Evolutionary conservation across 495 filamentous ascomycete species (phyloP).

Genomic region (Neurospora intermedia): DNA sequence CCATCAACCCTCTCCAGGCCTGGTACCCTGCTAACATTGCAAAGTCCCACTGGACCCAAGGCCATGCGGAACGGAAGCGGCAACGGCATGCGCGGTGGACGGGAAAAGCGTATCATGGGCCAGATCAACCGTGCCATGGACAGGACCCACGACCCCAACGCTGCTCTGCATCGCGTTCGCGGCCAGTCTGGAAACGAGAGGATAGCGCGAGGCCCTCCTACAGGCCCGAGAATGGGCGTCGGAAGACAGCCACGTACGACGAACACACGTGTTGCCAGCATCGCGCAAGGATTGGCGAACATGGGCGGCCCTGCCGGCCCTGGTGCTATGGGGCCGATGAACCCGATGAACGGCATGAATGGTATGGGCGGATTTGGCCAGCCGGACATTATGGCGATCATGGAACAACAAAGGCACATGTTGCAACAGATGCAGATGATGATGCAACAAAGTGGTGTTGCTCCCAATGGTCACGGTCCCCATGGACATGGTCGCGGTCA

Average conservation of each 20-base stretch:
- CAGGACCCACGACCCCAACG: slow-evolving; percentile 47
- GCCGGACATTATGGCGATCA: slow-evolving; percentile 70
- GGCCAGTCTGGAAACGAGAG: slow-evolving; percentile 60
- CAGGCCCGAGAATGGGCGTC: slow-evolving; percentile 52
- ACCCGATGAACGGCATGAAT: slow-evolving; percentile 30
- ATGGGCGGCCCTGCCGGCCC: slow-evolving; percentile 22
- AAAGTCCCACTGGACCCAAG: slow-evolving; percentile 62
- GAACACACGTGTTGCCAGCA: slow-evolving; percentile 30
- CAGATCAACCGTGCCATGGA: slow-evolving; percentile 85
- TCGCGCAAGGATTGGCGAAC: slow-evolving; percentile 32
- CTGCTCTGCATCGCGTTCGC: slow-evolving; percentile 71
- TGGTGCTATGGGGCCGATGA: slow-evolving; percentile 20
- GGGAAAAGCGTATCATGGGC: slow-evolving; percentile 71
- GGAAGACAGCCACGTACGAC: slow-evolving; percentile 42
- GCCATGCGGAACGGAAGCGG: slow-evolving; percentile 71
- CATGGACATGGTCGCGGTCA: slow-evolving; percentile 22
- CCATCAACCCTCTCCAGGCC: neutral
- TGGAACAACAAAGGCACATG: slow-evolving; percentile 83
- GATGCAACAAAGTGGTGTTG: slow-evolving; percentile 33
- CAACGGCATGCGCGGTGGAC: slow-evolving; percentile 27
- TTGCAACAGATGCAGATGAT: slow-evolving; percentile 64
- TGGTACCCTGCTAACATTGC: neutral
- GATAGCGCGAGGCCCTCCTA: slow-evolving; percentile 62
- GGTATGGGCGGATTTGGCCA: slow-evolving; percentile 40
- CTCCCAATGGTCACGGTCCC: neutral